Percentiles rank a stretch among this genome's conserved stretches.
Conservation (phyloP, 495 filamentous ascomycete genomes). For the Cairneyella variabilis region DNA sequence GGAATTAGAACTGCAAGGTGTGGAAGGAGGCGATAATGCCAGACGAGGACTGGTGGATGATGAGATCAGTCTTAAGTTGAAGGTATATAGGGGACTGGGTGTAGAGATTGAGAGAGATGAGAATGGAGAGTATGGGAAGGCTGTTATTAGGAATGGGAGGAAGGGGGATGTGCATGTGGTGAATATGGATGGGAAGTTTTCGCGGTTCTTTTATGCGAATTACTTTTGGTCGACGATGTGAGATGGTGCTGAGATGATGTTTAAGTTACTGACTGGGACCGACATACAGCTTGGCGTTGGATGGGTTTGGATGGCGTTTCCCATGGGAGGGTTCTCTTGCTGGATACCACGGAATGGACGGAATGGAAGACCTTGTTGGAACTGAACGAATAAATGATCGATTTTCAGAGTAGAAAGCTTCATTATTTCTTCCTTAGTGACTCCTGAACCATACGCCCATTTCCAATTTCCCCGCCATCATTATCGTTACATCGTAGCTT, state of each 20-base stretch:
- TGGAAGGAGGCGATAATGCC: constrained; percentile 50
- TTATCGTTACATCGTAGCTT: not conserved
- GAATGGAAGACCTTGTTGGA: constrained; percentile 1
- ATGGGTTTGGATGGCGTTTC: not conserved
- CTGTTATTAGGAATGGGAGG: constrained; percentile 77
- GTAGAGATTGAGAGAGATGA: constrained; percentile 84
- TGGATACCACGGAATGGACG: constrained; percentile 3
- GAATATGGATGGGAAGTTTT: constrained; percentile 90
- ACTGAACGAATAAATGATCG: constrained; percentile 6
- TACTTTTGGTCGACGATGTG: constrained; percentile 93
- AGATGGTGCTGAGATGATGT: constrained; percentile 28
- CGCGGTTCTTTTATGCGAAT: constrained; percentile 87
- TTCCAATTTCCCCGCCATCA: not conserved
- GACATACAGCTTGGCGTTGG: not conserved
- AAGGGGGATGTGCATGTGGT: constrained; percentile 94
- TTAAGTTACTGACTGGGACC: not conserved
- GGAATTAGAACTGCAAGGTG: constrained; percentile 78
- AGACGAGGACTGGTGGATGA: constrained; percentile 40
- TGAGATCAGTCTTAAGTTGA: constrained; percentile 67
- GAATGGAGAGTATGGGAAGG: constrained; percentile 78
- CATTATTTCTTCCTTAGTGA: too few species aligned
- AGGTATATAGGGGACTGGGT: constrained; percentile 85
- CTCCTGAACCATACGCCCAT: not conserved
- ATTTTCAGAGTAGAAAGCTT: not conserved
- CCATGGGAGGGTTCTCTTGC: not conserved